phyloP scores from a whole-genome alignment of 352 stramenopile genomes.

The Thraustochytrium striatum region DNA sequence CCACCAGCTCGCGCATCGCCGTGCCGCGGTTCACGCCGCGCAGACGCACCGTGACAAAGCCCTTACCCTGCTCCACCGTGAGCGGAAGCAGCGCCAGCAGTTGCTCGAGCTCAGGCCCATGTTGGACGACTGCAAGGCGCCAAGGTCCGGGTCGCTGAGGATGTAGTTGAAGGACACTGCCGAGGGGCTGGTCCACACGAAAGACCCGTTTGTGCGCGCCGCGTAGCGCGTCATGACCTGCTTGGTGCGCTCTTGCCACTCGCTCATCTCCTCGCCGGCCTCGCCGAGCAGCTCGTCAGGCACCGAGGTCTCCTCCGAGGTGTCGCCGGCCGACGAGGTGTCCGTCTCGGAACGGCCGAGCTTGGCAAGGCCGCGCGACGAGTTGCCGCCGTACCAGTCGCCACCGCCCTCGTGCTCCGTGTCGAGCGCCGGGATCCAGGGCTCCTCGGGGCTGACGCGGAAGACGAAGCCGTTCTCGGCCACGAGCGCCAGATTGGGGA shows the following conservation, averaged over 20 bases:
- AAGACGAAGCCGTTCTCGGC: constrained; percentile 99
- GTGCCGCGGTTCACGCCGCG: constrained; percentile 97
- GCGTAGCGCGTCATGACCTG: constrained; percentile 98
- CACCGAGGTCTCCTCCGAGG: constrained; percentile 11
- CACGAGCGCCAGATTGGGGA: constrained; percentile 88
- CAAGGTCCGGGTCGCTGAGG: constrained; percentile 97
- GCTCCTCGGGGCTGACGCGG: not conserved
- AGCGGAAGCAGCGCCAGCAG: constrained; percentile 91
- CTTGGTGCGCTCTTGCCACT: constrained; percentile 38
- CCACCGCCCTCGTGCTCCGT: not conserved
- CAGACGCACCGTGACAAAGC: constrained; percentile 95
- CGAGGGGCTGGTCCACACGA: constrained; percentile 97
- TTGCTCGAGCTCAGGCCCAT: constrained; percentile 94
- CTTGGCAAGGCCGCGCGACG: not conserved
- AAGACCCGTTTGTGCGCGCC: constrained; percentile 95
- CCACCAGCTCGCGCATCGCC: constrained; percentile 90
- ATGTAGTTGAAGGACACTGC: constrained; percentile 98
- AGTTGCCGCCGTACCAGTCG: constrained; percentile 49
- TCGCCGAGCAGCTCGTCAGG: not conserved
- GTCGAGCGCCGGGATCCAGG: constrained; percentile 23
- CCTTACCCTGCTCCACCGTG: constrained; percentile 84
- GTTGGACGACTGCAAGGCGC: constrained; percentile 94
- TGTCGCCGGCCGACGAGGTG: not conserved
- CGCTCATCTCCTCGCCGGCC: not conserved
- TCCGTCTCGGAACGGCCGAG: not conserved